phyloP scores from a whole-genome alignment of 805 yeast genomes.

The Lipomyces kockii region DNA sequence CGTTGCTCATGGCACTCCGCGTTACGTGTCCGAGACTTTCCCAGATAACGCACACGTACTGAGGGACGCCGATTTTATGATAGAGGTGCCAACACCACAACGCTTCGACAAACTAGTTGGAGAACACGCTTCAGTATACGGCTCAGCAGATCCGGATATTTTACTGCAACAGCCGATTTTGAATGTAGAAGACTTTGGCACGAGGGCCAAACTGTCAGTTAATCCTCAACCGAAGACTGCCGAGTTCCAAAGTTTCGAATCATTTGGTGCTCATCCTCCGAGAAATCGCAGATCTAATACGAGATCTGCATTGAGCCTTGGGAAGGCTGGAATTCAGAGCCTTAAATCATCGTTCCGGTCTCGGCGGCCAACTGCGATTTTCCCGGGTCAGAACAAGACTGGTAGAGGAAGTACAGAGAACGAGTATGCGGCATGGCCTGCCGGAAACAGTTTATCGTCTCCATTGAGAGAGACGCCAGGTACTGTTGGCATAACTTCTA shows the following conservation, averaged over 20 bases:
- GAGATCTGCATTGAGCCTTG: not conserved
- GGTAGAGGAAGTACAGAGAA: not conserved
- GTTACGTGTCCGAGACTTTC: conserved; percentile 27
- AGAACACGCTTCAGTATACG: conserved; percentile 18
- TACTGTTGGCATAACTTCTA: too few relatives aligned
- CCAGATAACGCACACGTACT: conserved; percentile 20
- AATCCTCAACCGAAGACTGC: not conserved
- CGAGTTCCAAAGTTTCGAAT: conserved; percentile 5
- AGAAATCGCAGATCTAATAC: conserved; percentile 4
- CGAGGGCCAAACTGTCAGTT: not conserved
- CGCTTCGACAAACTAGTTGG: conserved; percentile 7
- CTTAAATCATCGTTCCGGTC: conserved; percentile 7
- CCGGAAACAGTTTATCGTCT: not conserved
- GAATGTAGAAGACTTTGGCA: conserved; percentile 10
- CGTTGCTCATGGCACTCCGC: conserved; percentile 28
- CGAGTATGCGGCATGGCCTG: not conserved
- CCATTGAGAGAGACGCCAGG: not conserved
- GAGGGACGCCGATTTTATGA: conserved; percentile 13
- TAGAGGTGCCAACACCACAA: conserved; percentile 12
- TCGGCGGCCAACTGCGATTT: not conserved
- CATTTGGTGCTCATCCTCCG: not conserved
- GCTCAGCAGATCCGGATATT: conserved; percentile 11
- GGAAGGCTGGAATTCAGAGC: conserved; percentile 7
- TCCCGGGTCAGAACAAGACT: not conserved
- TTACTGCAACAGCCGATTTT: conserved; percentile 9